Conservation (phyloP, 352 stramenopile genomes). For the Globisporangium orthogonon region DNA sequence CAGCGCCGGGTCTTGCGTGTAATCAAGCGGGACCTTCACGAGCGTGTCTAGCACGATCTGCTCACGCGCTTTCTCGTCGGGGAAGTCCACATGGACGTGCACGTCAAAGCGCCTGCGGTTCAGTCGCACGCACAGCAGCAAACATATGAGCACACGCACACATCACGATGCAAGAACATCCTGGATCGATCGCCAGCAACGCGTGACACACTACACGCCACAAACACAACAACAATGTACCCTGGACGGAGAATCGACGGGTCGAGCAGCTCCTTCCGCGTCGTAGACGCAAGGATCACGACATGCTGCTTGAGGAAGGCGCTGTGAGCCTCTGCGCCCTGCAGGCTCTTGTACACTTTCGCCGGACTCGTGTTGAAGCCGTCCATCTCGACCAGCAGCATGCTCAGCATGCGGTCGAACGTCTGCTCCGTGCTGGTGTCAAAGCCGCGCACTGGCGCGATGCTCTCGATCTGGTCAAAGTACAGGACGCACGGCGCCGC, state of each 20-base stretch:
- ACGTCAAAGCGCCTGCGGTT: conserved; percentile 67
- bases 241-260: conserved; percentile 82
- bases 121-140: background rate
- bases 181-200: background rate
- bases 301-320: conserved; percentile 80
- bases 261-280: conserved; percentile 66
- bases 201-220: background rate
- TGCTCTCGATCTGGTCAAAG: conserved; percentile 90
- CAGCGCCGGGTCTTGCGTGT: conserved; percentile 24
- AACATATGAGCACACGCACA: background rate
- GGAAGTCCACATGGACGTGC: conserved; percentile 61
- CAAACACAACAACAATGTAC: conserved; percentile 31
- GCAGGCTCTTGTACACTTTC: conserved; percentile 25
- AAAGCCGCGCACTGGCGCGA: conserved; percentile 83
- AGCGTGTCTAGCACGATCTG: conserved; percentile 48
- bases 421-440: conserved; percentile 91
- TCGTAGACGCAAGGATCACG: conserved; percentile 81
- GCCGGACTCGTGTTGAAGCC: conserved; percentile 54
- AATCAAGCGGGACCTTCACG: conserved; percentile 48
- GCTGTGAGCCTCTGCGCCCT: conserved; percentile 30
- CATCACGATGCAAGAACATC: background rate
- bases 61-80: conserved; percentile 40
- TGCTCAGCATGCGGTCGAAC: conserved; percentile 88
- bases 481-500: conserved; percentile 75
- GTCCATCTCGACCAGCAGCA: conserved; percentile 90